These are phyloP conservation scores for Blastomyces gilchristii DNA, from an alignment of 2,329 filamentous ascomycete genomes.

Conservation along the genomic window DNA sequence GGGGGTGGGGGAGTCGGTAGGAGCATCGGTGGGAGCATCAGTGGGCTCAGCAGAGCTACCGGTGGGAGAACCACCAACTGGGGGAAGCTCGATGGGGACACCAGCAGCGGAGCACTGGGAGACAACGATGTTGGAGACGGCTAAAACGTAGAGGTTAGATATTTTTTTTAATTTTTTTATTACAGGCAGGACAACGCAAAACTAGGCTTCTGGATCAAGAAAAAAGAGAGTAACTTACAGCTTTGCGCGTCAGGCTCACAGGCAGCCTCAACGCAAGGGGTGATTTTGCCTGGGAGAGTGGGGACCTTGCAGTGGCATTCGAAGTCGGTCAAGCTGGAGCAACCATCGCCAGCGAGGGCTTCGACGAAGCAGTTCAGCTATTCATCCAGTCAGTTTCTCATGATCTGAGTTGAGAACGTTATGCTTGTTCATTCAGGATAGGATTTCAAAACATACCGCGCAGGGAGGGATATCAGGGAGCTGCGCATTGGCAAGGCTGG, in stretches of 20 bases:
- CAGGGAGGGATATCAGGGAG: conserved; percentile 37
- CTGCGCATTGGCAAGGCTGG: conserved; percentile 39
- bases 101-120: conserved; percentile 28
- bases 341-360: conserved; percentile 36
- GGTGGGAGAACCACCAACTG: conserved; percentile 17
- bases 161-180: too few species aligned
- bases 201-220: background rate
- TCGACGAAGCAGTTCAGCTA: conserved; percentile 39
- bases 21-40: conserved; percentile 4
- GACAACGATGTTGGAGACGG: conserved; percentile 29
- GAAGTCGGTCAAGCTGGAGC: conserved; percentile 39
- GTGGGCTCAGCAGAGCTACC: conserved; percentile 11
- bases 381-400: conserved; percentile 5
- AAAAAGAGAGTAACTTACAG: conserved; percentile 19
- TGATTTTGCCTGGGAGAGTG: conserved; percentile 32
- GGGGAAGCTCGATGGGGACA: conserved; percentile 29
- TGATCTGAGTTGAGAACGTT: background rate
- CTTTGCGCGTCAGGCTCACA: conserved; percentile 33
- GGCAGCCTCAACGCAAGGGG: conserved; percentile 38
- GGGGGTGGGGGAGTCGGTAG: background rate
- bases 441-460: conserved; percentile 30
- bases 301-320: conserved; percentile 41
- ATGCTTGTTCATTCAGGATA: background rate
- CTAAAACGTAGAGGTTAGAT: conserved; percentile 15
- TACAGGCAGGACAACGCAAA: background rate